Conservation (phyloP, 495 filamentous ascomycete genomes). For the Hyaloscypha bicolor region DNA sequence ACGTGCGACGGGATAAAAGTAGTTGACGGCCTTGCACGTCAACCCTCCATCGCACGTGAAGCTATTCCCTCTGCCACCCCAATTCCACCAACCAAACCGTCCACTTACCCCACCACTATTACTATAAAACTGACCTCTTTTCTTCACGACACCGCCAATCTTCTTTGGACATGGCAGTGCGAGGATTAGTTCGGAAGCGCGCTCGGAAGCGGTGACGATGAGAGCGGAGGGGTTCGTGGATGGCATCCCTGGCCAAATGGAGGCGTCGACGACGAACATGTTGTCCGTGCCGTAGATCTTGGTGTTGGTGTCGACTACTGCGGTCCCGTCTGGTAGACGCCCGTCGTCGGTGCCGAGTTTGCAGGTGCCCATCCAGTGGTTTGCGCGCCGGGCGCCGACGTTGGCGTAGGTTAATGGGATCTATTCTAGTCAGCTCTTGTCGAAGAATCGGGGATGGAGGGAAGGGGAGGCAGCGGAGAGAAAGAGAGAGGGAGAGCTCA, state of each 20-base stretch:
- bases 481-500: not conserved
- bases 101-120: not conserved
- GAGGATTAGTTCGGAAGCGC: conserved; percentile 50
- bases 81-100: no score
- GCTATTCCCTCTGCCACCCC: not conserved
- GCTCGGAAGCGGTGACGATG: conserved; percentile 56
- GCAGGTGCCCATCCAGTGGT: conserved; percentile 69
- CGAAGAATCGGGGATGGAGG: not conserved
- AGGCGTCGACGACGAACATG: conserved; percentile 57
- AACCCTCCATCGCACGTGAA: not conserved
- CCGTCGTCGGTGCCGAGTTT: conserved; percentile 65
- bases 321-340: conserved; percentile 50
- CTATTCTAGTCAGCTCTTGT: conserved; percentile 15
- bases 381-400: conserved; percentile 59
- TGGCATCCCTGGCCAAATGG: conserved; percentile 58
- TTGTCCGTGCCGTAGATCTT: conserved; percentile 68
- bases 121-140: not conserved
- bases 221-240: conserved; percentile 55
- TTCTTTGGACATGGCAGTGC: not conserved
- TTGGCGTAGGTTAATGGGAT: conserved; percentile 45
- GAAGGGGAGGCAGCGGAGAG: conserved; percentile 11
- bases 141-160: not conserved
- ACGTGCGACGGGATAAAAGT: not conserved
- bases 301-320: conserved; percentile 65
- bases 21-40: not conserved